A percentile compares a stretch with the other conserved stretches of the same genome.
Evolutionary conservation across 768 basidiomycete genomes (phyloP).

Genomic region (Mrakia frigida): DNA sequence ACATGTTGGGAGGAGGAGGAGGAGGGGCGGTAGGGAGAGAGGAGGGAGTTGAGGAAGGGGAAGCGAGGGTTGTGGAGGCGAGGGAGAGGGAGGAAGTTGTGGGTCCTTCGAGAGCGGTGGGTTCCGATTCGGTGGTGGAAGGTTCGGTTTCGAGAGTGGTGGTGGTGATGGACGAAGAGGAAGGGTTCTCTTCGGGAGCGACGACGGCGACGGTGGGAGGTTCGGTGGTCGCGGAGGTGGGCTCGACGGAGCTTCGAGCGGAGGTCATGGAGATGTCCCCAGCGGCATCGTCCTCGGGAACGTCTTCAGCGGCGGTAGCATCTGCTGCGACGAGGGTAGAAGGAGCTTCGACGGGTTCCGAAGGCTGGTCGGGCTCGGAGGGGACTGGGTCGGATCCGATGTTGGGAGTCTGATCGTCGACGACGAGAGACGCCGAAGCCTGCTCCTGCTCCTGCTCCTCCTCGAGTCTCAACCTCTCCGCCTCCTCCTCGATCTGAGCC

Average conservation of each 20-base stretch:
- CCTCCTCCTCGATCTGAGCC: conserved; percentile 24
- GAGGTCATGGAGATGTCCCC: conserved; percentile 29
- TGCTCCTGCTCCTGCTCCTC: conserved; percentile 33
- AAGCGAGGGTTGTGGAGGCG: not conserved
- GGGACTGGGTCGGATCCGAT: conserved; percentile 6
- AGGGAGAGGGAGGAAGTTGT: not conserved
- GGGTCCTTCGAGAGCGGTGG: not conserved
- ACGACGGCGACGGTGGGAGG: not conserved
- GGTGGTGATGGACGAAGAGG: not conserved
- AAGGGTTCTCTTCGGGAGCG: not conserved
- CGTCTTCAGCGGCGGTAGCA: conserved; percentile 23
- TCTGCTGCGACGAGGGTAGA: conserved; percentile 15
- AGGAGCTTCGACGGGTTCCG: not conserved
- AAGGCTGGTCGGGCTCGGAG: not conserved
- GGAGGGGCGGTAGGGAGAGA: not conserved
- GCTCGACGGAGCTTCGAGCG: conserved; percentile 18
- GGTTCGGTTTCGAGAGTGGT: not conserved
- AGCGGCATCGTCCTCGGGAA: not conserved
- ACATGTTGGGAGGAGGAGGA: conserved; percentile 7
- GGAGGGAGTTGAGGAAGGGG: conserved; percentile 1
- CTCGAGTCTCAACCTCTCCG: not conserved
- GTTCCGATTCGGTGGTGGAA: not conserved
- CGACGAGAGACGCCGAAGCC: conserved; percentile 17
- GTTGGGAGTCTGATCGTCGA: not conserved
- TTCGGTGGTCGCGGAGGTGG: not conserved